Conservation (phyloP, 2,329 filamentous ascomycete genomes). For the Talaromyces verruculosus region DNA sequence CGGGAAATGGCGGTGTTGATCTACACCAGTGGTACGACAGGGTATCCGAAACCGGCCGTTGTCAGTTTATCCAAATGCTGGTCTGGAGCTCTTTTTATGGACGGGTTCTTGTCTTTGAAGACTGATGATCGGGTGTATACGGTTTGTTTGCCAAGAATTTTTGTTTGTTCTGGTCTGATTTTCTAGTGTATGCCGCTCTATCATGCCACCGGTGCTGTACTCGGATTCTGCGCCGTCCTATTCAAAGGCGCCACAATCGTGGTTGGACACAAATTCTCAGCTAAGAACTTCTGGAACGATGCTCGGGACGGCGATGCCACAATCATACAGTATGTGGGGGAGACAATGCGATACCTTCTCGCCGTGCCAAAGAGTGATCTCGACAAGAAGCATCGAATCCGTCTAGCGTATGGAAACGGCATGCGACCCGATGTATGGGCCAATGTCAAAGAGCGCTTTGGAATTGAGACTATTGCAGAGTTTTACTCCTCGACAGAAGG, state of each 20-base stretch:
- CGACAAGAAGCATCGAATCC: slow-evolving; percentile 72
- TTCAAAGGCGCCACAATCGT: slow-evolving; percentile 64
- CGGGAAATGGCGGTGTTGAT: slow-evolving; percentile 70
- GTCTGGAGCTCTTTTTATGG: slow-evolving; percentile 54
- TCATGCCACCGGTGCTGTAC: slow-evolving; percentile 72
- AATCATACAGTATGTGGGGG: slow-evolving; percentile 82
- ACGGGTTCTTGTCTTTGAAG: slow-evolving; percentile 58
- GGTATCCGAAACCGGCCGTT: slow-evolving; percentile 76
- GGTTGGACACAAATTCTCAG: slow-evolving; percentile 75
- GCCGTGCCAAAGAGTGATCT: slow-evolving; percentile 64
- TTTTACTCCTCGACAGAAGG: slow-evolving; percentile 82
- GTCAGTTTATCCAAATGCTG: slow-evolving; percentile 70
- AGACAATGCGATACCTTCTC: slow-evolving; percentile 80
- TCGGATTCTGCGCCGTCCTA: slow-evolving; percentile 66
- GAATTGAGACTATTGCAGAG: slow-evolving; percentile 69
- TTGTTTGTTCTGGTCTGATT: neutral
- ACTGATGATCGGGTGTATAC: slow-evolving; percentile 72
- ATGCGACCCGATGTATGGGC: slow-evolving; percentile 84
- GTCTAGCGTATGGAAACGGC: slow-evolving; percentile 78
- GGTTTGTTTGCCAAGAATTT: slow-evolving; percentile 44
- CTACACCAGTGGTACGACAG: slow-evolving; percentile 83
- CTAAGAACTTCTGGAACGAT: slow-evolving; percentile 73
- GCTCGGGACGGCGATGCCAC: slow-evolving; percentile 70
- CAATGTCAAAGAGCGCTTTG: slow-evolving; percentile 76
- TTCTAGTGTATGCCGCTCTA: slow-evolving; percentile 80